Base-by-base conservation (phyloP, 225 moss, liverwort and hornwort species). In the Pleurozium schreberi region DNA sequence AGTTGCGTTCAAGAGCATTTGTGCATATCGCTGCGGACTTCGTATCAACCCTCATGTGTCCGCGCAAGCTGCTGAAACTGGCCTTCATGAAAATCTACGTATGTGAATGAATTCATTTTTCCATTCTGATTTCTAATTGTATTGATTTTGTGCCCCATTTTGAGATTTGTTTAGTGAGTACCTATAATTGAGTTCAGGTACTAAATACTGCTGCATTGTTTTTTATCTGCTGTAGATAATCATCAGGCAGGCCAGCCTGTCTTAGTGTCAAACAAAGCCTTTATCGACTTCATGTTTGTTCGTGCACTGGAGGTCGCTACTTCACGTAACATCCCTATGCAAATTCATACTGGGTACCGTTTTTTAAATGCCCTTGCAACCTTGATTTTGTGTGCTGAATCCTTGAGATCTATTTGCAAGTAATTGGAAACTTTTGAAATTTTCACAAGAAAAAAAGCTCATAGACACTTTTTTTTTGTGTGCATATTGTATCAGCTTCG, bases 281-380 rank as follows among this genome's bases (percentile, higher is more conserved):
- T 98, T 67, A 95, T 96, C 26, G 96, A 98, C 90, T 87, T 95
- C 83, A 94, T 96, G 82, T 98, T 98, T 89, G 91, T 93, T 34
- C 94, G 92, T 86, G 96, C 97, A 75, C 90, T 98, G 86, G 96
- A 96, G 90, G 91, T 98, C 77, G 97, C 97, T 73, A 96, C 95
- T 55, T 64, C 83, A 73, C 87, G 90, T 80, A 93, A 93, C 83
- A 90, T 98, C 61, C 96, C 97, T 27, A 93, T 98, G 91, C 97
- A 98, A 90, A 92, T 98, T 80, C 96, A 98, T 65, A 98, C 97
- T n/a, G 97, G 97, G 96, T 97, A 95, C 68, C 65, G 80, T 30
- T 22, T 85, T 60, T 69, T 18, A 23, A 49, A 40, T 5, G 34
- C 55, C 74, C 81, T 81, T 88, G 64, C 73, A 85, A 85, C 80